A percentile compares a stretch with the other conserved stretches of the same genome.
phyloP scores from a whole-genome alignment of 345 rosid genomes.

The Brassica napus region DNA sequence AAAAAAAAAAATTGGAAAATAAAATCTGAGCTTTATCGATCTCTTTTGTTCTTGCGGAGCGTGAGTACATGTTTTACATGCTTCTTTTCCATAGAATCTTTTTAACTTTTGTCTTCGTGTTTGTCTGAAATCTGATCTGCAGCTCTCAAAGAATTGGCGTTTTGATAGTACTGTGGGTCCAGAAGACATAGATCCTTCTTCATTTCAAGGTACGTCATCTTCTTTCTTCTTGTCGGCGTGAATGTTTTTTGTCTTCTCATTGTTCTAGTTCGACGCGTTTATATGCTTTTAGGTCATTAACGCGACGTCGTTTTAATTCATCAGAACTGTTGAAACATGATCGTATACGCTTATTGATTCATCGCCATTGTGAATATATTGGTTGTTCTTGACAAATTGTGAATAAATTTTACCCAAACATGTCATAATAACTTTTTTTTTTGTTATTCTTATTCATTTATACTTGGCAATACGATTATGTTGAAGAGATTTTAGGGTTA shows the following conservation, averaged over 20 bases:
- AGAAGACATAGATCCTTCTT: slow-evolving; percentile 44
- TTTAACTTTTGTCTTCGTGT: slow-evolving; percentile 5
- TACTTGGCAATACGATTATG: not conserved
- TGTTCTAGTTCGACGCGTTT: slow-evolving; percentile 17
- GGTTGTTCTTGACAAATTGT: not conserved
- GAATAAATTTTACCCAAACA: not conserved
- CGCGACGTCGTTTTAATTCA: slow-evolving; percentile 19
- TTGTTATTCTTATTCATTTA: not conserved
- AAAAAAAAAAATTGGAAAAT: not conserved
- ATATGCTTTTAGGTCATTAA: slow-evolving; percentile 11
- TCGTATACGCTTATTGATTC: not conserved
- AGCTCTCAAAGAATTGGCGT: slow-evolving; percentile 43
- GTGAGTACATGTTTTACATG: not conserved
- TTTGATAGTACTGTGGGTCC: slow-evolving; percentile 52
- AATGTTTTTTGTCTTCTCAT: not conserved
- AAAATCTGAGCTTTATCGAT: not conserved
- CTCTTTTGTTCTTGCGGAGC: slow-evolving; percentile 3
- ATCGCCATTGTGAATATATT: not conserved
- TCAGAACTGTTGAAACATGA: not conserved
- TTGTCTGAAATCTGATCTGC: slow-evolving; percentile 17
- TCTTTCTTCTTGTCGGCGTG: slow-evolving; percentile 23
- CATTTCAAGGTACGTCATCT: slow-evolving; percentile 34
- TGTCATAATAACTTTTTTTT: not conserved
- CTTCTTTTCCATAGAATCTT: not conserved
- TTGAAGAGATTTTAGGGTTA: slow-evolving; percentile 25